phyloP scores from a whole-genome alignment of 805 yeast species.

The Kodamaea neixiangensis region DNA sequence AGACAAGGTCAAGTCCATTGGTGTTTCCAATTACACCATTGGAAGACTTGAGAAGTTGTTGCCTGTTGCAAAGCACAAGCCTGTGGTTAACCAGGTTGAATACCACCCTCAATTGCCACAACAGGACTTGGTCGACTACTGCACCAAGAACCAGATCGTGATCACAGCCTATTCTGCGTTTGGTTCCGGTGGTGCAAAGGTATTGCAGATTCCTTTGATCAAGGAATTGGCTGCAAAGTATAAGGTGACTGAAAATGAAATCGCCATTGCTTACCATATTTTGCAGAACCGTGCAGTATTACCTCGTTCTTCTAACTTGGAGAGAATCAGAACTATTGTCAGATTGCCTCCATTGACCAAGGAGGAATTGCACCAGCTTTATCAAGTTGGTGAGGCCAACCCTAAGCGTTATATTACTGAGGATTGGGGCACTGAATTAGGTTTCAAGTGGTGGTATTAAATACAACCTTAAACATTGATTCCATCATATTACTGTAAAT shows the following conservation, averaged over 20 bases:
- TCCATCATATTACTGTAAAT: too few species aligned
- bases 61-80: constrained; percentile 41
- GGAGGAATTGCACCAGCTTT: constrained; percentile 38
- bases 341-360: constrained; percentile 35
- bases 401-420: constrained; percentile 36
- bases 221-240: constrained; percentile 58
- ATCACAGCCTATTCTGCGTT: constrained; percentile 62
- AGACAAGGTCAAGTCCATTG: constrained; percentile 50
- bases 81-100: constrained; percentile 55
- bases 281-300: constrained; percentile 60
- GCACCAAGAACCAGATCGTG: constrained; percentile 36
- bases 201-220: constrained; percentile 52
- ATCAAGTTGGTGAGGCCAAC: constrained; percentile 26
- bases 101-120: constrained; percentile 38
- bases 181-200: constrained; percentile 68
- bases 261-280: constrained; percentile 62
- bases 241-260: constrained; percentile 51
- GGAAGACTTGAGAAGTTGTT: constrained; percentile 34
- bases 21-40: constrained; percentile 56
- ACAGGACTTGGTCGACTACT: constrained; percentile 41
- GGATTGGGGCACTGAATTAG: constrained; percentile 40
- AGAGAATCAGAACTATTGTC: constrained; percentile 51
- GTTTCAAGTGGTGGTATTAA: constrained; percentile 35
- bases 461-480: neutral
- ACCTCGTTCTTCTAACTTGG: constrained; percentile 72